Percentiles rank a stretch among this genome's conserved stretches.
Evolutionary conservation across 2,329 filamentous ascomycete species (phyloP).

Genomic region (Penicillium sp.): DNA sequence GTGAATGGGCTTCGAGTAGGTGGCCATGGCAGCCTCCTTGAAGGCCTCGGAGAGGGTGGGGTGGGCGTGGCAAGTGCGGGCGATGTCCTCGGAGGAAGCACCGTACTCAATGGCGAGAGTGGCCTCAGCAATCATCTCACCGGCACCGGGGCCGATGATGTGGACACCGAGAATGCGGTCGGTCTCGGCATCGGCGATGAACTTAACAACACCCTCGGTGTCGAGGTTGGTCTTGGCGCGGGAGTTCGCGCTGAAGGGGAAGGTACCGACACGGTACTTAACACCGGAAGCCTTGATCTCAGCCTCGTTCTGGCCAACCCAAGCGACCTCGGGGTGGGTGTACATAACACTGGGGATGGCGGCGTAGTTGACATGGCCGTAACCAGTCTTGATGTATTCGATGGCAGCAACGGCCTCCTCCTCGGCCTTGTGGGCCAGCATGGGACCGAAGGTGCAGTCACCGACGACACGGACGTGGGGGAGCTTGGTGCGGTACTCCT

Average conservation of each 20-base stretch:
- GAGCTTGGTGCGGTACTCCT: conserved; percentile 96
- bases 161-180: conserved; percentile 93
- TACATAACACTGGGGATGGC: conserved; percentile 99
- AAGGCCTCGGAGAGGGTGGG: conserved; percentile 95
- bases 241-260: conserved; percentile 98
- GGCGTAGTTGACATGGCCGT: conserved; percentile 98
- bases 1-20: conserved; percentile 93
- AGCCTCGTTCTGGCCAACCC: conserved; percentile 97
- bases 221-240: conserved; percentile 98
- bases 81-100: conserved; percentile 91
- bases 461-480: conserved; percentile 96
- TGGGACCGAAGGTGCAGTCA: conserved; percentile 94
- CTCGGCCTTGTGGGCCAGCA: conserved; percentile 99
- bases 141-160: conserved; percentile 93
- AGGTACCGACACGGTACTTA: conserved; percentile 88
- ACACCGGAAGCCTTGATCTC: conserved; percentile 87
- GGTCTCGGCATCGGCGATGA: conserved; percentile 92
- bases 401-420: conserved; percentile 94
- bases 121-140: conserved; percentile 99
- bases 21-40: conserved; percentile 99
- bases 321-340: conserved; percentile 96
- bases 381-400: conserved; percentile 96
- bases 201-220: conserved; percentile 94
- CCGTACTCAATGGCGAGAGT: conserved; percentile 95
- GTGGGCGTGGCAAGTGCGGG: conserved; percentile 92